phyloP scores from a whole-genome alignment of 2,329 filamentous ascomycete species.

The Neonectria magnoliae region DNA sequence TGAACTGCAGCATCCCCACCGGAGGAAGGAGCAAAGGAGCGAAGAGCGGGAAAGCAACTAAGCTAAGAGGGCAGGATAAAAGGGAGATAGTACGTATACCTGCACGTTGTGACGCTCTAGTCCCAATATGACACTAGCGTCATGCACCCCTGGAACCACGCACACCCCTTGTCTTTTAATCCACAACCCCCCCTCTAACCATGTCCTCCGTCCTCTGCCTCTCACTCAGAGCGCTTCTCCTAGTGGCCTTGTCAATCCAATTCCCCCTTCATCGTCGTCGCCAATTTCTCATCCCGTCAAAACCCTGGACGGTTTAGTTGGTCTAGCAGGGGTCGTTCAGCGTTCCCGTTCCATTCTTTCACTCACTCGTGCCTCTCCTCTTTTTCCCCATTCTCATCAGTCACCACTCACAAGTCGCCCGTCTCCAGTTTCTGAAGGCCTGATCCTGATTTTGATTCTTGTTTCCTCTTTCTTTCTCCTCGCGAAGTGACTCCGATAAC shows the following conservation, averaged over 20 bases:
- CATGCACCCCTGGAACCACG: conserved; percentile 22
- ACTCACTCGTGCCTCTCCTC: conserved; percentile 27
- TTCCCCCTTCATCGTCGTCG: conserved; percentile 42
- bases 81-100: conserved; percentile 9
- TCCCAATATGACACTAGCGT: conserved; percentile 11
- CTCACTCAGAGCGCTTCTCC: conserved; percentile 29
- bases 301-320: conserved; percentile 31
- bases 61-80: neutral
- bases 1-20: neutral
- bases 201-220: conserved; percentile 21
- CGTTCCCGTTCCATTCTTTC: conserved; percentile 27
- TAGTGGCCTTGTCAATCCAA: conserved; percentile 35
- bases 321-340: conserved; percentile 30
- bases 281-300: conserved; percentile 42
- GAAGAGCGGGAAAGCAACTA: neutral
- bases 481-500: conserved; percentile 18
- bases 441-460: conserved; percentile 9
- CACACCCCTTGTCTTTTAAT: conserved; percentile 20
- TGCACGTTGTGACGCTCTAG: conserved; percentile 7
- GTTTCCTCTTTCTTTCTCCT: conserved; percentile 13
- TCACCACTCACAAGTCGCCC: conserved; percentile 3
- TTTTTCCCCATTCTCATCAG: conserved; percentile 24
- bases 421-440: conserved; percentile 3
- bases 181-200: conserved; percentile 36
- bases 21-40: conserved; percentile 1